Evolutionary conservation across 768 basidiomycete species (phyloP).

Genomic region (Boletus pseudopeckii): DNA sequence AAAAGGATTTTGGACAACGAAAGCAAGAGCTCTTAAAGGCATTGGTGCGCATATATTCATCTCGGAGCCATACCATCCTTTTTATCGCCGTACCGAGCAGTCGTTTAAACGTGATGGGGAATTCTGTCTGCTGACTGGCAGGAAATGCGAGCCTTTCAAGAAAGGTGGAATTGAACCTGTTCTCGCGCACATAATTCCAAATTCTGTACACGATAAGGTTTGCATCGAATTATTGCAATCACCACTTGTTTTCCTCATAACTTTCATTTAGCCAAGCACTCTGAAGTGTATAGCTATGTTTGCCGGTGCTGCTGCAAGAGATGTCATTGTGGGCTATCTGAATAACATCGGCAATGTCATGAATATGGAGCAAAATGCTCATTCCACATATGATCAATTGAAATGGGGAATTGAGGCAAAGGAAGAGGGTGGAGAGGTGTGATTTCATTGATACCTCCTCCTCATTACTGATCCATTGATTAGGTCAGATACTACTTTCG

Average conservation of each 20-base stretch:
- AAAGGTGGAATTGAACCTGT: background rate
- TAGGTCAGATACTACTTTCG: background rate
- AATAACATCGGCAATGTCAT: background rate
- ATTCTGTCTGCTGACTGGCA: background rate
- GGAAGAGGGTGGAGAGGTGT: background rate
- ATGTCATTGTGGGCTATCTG: background rate
- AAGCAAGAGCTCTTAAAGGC: background rate
- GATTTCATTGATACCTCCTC: background rate
- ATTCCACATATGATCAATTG: background rate
- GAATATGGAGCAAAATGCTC: background rate
- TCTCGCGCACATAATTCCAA: background rate
- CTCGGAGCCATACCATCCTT: background rate
- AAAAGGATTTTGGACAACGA: background rate
- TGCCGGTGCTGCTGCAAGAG: background rate
- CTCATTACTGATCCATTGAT: background rate
- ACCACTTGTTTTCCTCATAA: background rate
- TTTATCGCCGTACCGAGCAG: background rate
- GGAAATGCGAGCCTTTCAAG: background rate
- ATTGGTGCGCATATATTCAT: constrained; percentile 1
- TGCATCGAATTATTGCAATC: background rate
- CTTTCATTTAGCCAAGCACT: background rate
- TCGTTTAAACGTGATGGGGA: constrained; percentile 2
- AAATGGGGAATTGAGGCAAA: background rate
- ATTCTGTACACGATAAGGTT: background rate
- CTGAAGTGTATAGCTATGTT: constrained; percentile 2